Evolutionary conservation across 78 protist genomes (phyloP).

Genomic region (Dictyostelium capitatum): DNA sequence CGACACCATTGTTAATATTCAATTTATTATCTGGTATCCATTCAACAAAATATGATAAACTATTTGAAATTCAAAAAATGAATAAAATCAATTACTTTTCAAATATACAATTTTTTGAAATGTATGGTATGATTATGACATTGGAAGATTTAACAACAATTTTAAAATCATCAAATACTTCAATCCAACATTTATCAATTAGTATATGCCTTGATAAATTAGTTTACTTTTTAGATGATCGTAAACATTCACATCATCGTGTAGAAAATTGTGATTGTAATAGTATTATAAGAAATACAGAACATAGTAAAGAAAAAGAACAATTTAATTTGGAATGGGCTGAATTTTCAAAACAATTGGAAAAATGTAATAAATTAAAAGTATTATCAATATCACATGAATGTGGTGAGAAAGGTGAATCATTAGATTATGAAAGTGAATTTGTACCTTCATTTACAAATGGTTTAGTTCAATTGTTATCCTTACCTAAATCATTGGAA

Average conservation of each 20-base stretch:
- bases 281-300: not conserved
- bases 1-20: not conserved
- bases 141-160: not conserved
- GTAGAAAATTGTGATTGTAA: not conserved
- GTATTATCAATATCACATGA: not conserved
- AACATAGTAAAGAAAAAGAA: not conserved
- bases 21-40: not conserved
- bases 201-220: not conserved
- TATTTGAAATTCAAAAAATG: not conserved
- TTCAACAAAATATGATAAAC: not conserved
- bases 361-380: not conserved
- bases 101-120: slow-evolving; percentile 1
- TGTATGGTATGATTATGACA: slow-evolving; percentile 4
- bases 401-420: not conserved
- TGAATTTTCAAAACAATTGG: not conserved
- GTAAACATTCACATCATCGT: too few relatives aligned
- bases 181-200: not conserved
- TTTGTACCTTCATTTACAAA: not conserved
- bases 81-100: not conserved
- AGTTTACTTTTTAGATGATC: not conserved
- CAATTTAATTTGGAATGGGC: not conserved
- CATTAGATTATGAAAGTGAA: not conserved
- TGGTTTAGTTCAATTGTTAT: not conserved
- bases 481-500: not conserved
- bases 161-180: not conserved